phyloP scores from a whole-genome alignment of 2,329 filamentous ascomycete genomes.

The Aspergillus quadrilineatus region DNA sequence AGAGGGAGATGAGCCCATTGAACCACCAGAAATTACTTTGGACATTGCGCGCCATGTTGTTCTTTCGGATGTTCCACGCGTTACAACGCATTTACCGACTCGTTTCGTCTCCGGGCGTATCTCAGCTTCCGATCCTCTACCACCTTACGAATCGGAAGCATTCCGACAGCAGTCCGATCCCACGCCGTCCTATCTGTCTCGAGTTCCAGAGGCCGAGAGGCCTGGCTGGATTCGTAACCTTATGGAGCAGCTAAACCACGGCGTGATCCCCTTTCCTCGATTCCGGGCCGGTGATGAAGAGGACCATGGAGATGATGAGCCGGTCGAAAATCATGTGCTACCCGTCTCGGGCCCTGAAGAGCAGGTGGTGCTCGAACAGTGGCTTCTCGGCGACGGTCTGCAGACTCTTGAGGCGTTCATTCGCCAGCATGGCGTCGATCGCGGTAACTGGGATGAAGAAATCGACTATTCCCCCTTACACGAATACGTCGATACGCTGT shows the following conservation, averaged over 20 bases:
- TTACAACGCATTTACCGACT: constrained; percentile 69
- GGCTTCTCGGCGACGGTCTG: constrained; percentile 36
- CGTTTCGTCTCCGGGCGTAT: constrained; percentile 63
- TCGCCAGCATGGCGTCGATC: constrained; percentile 40
- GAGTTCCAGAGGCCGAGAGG: constrained; percentile 31
- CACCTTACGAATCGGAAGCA: constrained; percentile 57
- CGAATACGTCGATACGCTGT: constrained; percentile 37
- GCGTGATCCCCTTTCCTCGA: constrained; percentile 27
- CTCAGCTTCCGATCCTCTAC: constrained; percentile 79
- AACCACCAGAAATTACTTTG: constrained; percentile 49
- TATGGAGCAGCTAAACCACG: constrained; percentile 37
- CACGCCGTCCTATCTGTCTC: constrained; percentile 32
- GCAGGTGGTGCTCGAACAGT: constrained; percentile 32
- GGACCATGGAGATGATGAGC: constrained; percentile 17
- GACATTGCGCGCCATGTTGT: constrained; percentile 74
- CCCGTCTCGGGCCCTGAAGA: constrained; percentile 27
- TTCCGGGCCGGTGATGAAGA: constrained; percentile 22
- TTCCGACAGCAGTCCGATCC: constrained; percentile 37
- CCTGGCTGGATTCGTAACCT: constrained; percentile 40
- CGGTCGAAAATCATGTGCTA: constrained; percentile 17
- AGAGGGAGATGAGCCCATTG: constrained; percentile 42
- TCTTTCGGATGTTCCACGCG: constrained; percentile 69
- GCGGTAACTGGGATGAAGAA: constrained; percentile 43
- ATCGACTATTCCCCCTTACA: constrained; percentile 35
- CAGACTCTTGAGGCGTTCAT: constrained; percentile 37